Conservation (phyloP, 1,139 yeast genomes). For the Yamadazyma taylorii region DNA sequence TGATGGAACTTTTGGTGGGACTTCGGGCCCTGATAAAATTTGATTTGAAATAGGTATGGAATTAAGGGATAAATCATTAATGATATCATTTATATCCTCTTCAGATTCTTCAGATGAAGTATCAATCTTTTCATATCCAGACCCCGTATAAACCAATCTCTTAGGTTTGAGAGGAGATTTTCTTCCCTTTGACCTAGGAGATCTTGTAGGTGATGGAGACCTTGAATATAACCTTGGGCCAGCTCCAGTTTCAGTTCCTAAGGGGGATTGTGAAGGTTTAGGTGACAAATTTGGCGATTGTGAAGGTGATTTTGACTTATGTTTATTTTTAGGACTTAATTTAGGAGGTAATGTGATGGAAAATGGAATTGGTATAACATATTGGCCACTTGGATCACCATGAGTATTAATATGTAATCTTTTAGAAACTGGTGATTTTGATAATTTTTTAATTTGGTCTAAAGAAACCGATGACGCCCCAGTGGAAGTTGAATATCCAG, state of each 20-base stretch:
- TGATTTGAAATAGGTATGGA: not conserved
- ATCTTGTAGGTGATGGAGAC: conserved; percentile 15
- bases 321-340: conserved; percentile 29
- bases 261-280: not conserved
- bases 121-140: conserved; percentile 37
- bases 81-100: conserved; percentile 4
- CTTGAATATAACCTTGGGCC: too few species aligned
- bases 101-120: conserved; percentile 22
- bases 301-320: not conserved
- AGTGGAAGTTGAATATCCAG: conserved; percentile 5
- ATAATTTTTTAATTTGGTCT: conserved; percentile 32
- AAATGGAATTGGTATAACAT: conserved; percentile 48
- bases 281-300: not conserved
- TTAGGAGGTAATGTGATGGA: conserved; percentile 45
- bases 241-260: not conserved
- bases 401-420: conserved; percentile 36
- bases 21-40: conserved; percentile 12
- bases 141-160: conserved; percentile 38
- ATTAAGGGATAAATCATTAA: not conserved
- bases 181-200: conserved; percentile 11
- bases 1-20: conserved; percentile 21
- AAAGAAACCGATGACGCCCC: conserved; percentile 9
- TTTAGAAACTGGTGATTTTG: conserved; percentile 38
- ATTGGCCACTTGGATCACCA: conserved; percentile 21
- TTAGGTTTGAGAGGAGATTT: conserved; percentile 15